phyloP scores from a whole-genome alignment of 139 green algal species.

The Coelastrella sp. region DNA sequence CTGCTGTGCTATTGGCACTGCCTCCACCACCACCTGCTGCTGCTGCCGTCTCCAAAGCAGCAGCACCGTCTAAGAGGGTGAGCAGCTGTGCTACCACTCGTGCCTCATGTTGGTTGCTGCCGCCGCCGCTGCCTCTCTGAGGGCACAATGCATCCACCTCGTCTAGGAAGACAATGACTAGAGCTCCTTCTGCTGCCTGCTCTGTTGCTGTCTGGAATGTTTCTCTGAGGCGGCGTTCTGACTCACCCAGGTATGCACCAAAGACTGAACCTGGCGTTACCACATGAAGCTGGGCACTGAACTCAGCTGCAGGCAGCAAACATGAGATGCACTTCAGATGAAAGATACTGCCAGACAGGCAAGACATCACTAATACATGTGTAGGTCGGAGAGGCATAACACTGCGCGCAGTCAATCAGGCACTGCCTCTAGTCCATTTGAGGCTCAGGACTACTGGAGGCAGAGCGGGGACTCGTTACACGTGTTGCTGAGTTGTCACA shows the following conservation, averaged over 20 bases:
- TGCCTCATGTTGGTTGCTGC: conserved; percentile 82
- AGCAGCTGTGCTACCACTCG: conserved; percentile 95
- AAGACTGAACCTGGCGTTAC: conserved; percentile 76
- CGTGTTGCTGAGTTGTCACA: too few relatives aligned
- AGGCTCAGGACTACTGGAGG: too few relatives aligned
- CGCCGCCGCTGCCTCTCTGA: conserved; percentile 57
- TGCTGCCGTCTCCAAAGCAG: background rate
- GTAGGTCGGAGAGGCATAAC: too few relatives aligned
- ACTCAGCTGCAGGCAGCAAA: conserved; percentile 61
- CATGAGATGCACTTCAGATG: background rate
- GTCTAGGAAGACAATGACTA: conserved; percentile 91
- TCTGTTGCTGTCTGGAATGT: conserved; percentile 79
- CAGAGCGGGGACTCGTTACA: too few relatives aligned
- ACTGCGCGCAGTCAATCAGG: too few relatives aligned
- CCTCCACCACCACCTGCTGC: conserved; percentile 4
- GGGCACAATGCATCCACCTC: conserved; percentile 93
- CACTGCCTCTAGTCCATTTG: too few relatives aligned
- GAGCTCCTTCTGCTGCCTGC: conserved; percentile 59
- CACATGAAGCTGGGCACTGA: conserved; percentile 69
- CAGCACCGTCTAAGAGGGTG: conserved; percentile 91
- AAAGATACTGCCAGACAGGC: too few relatives aligned
- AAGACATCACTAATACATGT: too few relatives aligned
- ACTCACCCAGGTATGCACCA: conserved; percentile 89
- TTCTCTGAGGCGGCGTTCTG: conserved; percentile 86
- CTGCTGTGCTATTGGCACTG: background rate